Base-by-base conservation (phyloP, 371 early-diverging fungal genomes). In the Sporodiniella umbellata region DNA sequence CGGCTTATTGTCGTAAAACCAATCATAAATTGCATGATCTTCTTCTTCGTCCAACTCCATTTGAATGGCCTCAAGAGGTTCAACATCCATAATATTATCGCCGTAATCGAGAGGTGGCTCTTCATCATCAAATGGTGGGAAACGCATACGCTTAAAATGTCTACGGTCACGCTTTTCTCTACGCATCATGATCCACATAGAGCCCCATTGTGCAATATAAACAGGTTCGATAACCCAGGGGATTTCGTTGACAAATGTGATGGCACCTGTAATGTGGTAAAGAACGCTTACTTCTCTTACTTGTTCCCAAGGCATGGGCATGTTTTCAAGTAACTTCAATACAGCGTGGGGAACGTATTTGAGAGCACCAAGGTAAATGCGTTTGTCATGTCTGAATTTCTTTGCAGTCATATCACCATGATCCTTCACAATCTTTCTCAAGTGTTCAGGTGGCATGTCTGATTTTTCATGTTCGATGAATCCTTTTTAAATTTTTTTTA, bases 221-320 rank as follows among this genome's bases (percentile, higher is more conserved):
- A 94, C 84, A 1, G 99, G 96, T 66, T 95, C 98, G 40, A 95
- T 85, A 22, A 98, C 97, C 78, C 90, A 85, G 14, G 96, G 97
- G 15, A 94, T 88, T 68, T 96, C 95, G 63, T 95, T 93, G 52
- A 98, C 96, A 77, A 99, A 97, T 8, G 99, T 96, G 51, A 98
- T 95, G 14, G 97, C 98, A 54, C 99, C 99, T 11, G 97, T 95
- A 30, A 98, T 92, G 64, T 99, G 99, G 68, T 99, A 99, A 22
- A 98, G 77, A 5, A 96, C 95, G n/a, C 87, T 81, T 8, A 98
- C 98, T 65, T 97, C 96, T 60, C 97, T 87, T 6, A 83, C 88
- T 64, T 94, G 92, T 72, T 99, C 99, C 99, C 99, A 99, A 10
- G 99, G 99, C 99, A 99, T 98, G 8, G 99, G 99, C 93, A 99